Percentiles rank a stretch among this genome's conserved stretches.
Evolutionary conservation across 768 basidiomycete genomes (phyloP).

Genomic region (Termitomyces sp.): DNA sequence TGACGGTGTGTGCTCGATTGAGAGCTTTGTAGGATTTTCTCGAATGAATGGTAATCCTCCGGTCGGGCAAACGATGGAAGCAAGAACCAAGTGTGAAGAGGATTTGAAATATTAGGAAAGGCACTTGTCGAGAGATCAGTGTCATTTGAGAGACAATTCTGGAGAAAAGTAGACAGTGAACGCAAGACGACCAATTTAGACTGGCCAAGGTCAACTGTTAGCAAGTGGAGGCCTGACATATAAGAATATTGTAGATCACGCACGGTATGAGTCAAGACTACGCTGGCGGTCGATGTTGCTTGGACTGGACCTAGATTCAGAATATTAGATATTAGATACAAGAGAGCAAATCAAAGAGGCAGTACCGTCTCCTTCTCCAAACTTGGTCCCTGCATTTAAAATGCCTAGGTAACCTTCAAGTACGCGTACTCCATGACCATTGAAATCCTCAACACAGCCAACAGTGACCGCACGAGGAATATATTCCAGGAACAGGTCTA

Average conservation of each 20-base stretch:
- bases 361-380: slow-evolving; percentile 51
- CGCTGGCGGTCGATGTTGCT: slow-evolving; percentile 58
- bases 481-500: slow-evolving; percentile 66
- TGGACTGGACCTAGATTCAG: slow-evolving; percentile 26
- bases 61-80: slow-evolving; percentile 47
- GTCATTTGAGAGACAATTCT: slow-evolving; percentile 30
- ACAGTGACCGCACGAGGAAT: slow-evolving; percentile 62
- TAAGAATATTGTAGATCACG: slow-evolving; percentile 15
- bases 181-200: slow-evolving; percentile 74
- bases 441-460: slow-evolving; percentile 56
- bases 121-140: slow-evolving; percentile 9
- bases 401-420: slow-evolving; percentile 80
- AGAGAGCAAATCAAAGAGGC: neutral
- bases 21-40: slow-evolving; percentile 33
- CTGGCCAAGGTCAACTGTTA: slow-evolving; percentile 26
- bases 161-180: slow-evolving; percentile 67
- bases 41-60: slow-evolving; percentile 50
- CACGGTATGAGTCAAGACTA: slow-evolving; percentile 61
- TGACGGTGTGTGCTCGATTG: neutral
- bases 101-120: neutral
- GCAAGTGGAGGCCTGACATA: neutral
- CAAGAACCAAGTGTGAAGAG: slow-evolving; percentile 58
- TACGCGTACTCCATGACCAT: slow-evolving; percentile 54
- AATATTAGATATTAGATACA: neutral
- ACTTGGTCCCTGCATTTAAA: slow-evolving; percentile 61